phyloP scores from a whole-genome alignment of 805 yeast species.

The Cyberlindnera maclurae region DNA sequence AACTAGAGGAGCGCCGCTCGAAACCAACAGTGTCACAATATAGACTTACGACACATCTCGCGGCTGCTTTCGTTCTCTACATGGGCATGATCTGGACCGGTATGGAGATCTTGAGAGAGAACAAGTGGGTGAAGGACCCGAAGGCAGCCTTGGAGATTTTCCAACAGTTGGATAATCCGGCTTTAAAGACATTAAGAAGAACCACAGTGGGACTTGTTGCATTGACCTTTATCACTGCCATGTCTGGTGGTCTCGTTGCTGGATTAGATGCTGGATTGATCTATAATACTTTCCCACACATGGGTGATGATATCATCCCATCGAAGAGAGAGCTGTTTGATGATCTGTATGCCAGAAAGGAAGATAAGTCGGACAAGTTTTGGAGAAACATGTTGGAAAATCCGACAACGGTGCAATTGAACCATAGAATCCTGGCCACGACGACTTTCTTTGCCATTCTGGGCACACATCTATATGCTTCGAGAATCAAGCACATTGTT shows the following conservation, averaged over 20 bases:
- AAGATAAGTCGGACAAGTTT: slow-evolving; percentile 64
- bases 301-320: slow-evolving; percentile 85
- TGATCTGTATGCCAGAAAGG: slow-evolving; percentile 58
- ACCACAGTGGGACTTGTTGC: slow-evolving; percentile 50
- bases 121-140: slow-evolving; percentile 62
- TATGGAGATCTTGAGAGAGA: slow-evolving; percentile 70
- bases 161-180: slow-evolving; percentile 53
- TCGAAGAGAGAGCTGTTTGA: slow-evolving; percentile 71
- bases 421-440: slow-evolving; percentile 80
- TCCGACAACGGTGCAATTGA: slow-evolving; percentile 91
- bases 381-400: slow-evolving; percentile 94
- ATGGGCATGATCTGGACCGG: slow-evolving; percentile 90
- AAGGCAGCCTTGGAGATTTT: slow-evolving; percentile 45
- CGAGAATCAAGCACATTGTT: slow-evolving; percentile 42
- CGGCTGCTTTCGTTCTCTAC: slow-evolving; percentile 85
- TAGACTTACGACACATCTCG: slow-evolving; percentile 87
- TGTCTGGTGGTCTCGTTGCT: slow-evolving; percentile 98
- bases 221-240: slow-evolving; percentile 80
- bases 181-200: slow-evolving; percentile 49
- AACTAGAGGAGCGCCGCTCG: slow-evolving; percentile 69
- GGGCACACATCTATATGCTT: slow-evolving; percentile 64
- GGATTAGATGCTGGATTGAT: slow-evolving; percentile 97
- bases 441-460: slow-evolving; percentile 69
- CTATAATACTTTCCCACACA: slow-evolving; percentile 92
- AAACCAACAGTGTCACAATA: slow-evolving; percentile 98